Conservation (phyloP, 2,329 filamentous ascomycete genomes). For the Trichophyton mentagrophytes region DNA sequence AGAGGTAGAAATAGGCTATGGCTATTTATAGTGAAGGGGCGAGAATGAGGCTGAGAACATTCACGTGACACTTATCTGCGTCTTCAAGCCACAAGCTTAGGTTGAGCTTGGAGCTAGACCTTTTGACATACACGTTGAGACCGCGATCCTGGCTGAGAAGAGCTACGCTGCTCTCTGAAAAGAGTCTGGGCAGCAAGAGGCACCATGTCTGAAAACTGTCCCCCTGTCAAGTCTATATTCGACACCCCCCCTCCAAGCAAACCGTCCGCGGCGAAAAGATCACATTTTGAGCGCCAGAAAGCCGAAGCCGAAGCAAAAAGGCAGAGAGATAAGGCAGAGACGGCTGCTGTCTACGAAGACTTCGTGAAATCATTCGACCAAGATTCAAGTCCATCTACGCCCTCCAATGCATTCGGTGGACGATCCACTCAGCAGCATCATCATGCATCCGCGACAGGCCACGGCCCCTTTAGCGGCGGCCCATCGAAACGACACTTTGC, state of each 20-base stretch:
- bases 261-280: constrained; percentile 49
- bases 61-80: not conserved
- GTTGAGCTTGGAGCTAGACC: not conserved
- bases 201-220: not conserved
- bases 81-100: not conserved
- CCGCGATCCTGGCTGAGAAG: not conserved
- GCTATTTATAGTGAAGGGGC: not conserved
- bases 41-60: too few relatives aligned
- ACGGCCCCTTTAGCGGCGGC: constrained; percentile 18
- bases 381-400: constrained; percentile 21
- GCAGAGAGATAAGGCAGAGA: constrained; percentile 71
- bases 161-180: not conserved
- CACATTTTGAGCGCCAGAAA: constrained; percentile 75
- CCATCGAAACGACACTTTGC: constrained; percentile 50
- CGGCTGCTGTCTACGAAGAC: constrained; percentile 71
- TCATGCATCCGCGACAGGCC: constrained; percentile 21
- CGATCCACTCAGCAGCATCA: constrained; percentile 16
- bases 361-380: constrained; percentile 61
- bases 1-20: not conserved
- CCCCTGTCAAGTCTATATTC: not conserved
- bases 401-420: constrained; percentile 10
- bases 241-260: not conserved
- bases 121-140: not conserved
- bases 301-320: constrained; percentile 84
- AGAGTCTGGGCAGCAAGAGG: not conserved